Conservation (phyloP, 2,329 filamentous ascomycete genomes). For the Acrocalymma vagum region DNA sequence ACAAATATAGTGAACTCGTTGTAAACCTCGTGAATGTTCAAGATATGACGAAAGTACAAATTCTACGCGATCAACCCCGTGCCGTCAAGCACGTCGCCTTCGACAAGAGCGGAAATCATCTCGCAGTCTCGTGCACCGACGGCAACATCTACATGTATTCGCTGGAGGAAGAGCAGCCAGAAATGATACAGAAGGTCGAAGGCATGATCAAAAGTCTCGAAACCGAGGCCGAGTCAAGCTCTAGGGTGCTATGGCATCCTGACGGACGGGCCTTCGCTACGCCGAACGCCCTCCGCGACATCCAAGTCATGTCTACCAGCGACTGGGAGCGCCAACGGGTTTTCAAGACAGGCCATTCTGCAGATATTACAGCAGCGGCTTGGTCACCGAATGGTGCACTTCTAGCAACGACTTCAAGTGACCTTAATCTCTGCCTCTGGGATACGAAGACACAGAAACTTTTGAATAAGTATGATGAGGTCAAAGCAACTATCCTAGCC, state of each 20-base stretch:
- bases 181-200: constrained; percentile 83
- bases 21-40: constrained; percentile 87
- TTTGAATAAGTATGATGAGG: constrained; percentile 77
- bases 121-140: constrained; percentile 86
- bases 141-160: constrained; percentile 92
- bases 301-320: constrained; percentile 83
- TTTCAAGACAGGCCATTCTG: constrained; percentile 82
- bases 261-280: constrained; percentile 91
- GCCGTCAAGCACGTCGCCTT: constrained; percentile 93
- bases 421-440: constrained; percentile 79
- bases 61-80: constrained; percentile 82
- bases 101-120: constrained; percentile 77
- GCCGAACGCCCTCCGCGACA: constrained; percentile 79
- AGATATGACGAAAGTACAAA: constrained; percentile 78
- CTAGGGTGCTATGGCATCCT: constrained; percentile 87
- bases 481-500: constrained; percentile 77
- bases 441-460: constrained; percentile 87
- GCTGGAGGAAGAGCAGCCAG: constrained; percentile 77
- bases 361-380: constrained; percentile 83
- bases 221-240: constrained; percentile 77
- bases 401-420: constrained; percentile 70
- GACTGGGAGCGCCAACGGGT: constrained; percentile 88
- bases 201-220: constrained; percentile 84
- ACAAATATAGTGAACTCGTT: constrained; percentile 71
- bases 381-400: constrained; percentile 97